Conservation (phyloP, 1,284 basidiomycete species). For the Volvariella volvacea region DNA sequence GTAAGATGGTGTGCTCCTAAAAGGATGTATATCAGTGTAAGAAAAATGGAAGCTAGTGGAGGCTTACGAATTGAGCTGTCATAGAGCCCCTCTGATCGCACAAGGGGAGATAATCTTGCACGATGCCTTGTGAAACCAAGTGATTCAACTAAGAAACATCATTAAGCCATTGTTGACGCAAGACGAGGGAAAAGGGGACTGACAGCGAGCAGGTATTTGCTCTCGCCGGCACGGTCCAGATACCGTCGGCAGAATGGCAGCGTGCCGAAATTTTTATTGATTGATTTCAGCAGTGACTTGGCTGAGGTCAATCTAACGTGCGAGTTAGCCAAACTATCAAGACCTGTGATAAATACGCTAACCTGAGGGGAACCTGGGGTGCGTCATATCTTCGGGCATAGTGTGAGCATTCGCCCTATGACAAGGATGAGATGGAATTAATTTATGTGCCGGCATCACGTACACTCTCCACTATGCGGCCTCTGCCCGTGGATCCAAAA, state of each 20-base stretch:
- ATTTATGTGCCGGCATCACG: conserved; percentile 15
- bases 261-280: conserved; percentile 93
- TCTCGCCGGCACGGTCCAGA: conserved; percentile 90
- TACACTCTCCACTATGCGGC: conserved; percentile 84
- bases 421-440: conserved; percentile 7
- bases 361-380: conserved; percentile 69
- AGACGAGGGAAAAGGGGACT: conserved; percentile 21
- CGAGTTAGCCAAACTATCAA: conserved; percentile 7
- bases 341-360: conserved; percentile 13
- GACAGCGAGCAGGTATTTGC: conserved; percentile 89
- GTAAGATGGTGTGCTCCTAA: conserved; percentile 88
- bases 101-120: conserved; percentile 93
- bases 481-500: conserved; percentile 95
- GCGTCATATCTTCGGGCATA: conserved; percentile 76
- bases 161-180: no score
- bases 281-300: conserved; percentile 81
- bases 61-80: conserved; percentile 89
- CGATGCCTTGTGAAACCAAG: conserved; percentile 83
- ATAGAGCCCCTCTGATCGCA: conserved; percentile 77
- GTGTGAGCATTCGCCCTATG: conserved; percentile 88
- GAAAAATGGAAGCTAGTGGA: not conserved
- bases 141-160: conserved; percentile 67
- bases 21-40: conserved; percentile 6
- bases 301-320: conserved; percentile 73
- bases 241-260: conserved; percentile 95